Percentiles rank a stretch among this genome's conserved stretches.
Evolutionary conservation across 1,284 basidiomycete genomes (phyloP).

Genomic region (Microbotryum saponariae): DNA sequence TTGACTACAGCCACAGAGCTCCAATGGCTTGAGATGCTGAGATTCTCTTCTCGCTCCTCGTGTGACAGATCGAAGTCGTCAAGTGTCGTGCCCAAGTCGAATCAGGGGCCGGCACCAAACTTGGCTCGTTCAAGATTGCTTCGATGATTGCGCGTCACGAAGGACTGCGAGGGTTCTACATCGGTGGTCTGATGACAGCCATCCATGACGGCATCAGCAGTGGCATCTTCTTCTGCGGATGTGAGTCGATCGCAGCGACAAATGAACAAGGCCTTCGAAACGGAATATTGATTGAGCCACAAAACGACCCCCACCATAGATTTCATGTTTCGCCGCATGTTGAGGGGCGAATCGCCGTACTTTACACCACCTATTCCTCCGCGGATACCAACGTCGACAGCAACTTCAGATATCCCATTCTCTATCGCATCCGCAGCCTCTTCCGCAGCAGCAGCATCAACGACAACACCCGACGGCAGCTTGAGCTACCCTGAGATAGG

Average conservation of each 20-base stretch:
- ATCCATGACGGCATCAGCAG: constrained; percentile 35
- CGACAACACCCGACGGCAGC: background rate
- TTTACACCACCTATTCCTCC: constrained; percentile 15
- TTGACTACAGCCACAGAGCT: background rate
- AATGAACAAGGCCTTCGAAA: background rate
- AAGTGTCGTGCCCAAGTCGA: constrained; percentile 39
- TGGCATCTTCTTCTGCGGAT: constrained; percentile 37
- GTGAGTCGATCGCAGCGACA: constrained; percentile 14
- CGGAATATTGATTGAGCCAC: background rate
- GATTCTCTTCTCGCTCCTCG: background rate
- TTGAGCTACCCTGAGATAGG: constrained; percentile 31
- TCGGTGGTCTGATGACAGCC: constrained; percentile 38
- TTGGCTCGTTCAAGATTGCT: constrained; percentile 35
- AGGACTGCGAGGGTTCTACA: constrained; percentile 36
- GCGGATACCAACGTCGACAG: constrained; percentile 4
- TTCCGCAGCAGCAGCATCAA: constrained; percentile 3
- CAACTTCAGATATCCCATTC: background rate
- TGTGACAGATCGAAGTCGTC: constrained; percentile 37
- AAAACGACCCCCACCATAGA: constrained; percentile 13
- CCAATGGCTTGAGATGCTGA: background rate
- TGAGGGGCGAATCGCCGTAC: constrained; percentile 26
- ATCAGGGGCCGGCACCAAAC: constrained; percentile 21
- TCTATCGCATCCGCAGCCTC: background rate
- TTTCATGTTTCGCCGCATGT: constrained; percentile 32
- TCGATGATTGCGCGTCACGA: constrained; percentile 33